These are phyloP conservation scores for Nannochloris sp. DNA, from an alignment of 139 green algal genomes.

Conservation along the genomic window DNA sequence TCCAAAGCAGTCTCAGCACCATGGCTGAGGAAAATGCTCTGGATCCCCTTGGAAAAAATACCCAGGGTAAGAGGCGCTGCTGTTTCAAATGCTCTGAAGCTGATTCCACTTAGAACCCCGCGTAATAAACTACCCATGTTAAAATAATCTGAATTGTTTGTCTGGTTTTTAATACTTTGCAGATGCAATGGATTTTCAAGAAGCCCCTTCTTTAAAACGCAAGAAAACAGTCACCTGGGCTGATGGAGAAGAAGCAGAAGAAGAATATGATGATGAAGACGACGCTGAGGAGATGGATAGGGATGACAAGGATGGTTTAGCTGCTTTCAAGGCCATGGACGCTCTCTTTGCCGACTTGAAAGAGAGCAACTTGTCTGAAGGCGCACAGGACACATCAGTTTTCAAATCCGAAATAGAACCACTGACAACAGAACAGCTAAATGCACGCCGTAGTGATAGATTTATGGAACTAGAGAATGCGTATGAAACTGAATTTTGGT, in stretches of 20 bases:
- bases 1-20: too few species aligned
- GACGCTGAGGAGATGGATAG: conserved; percentile 6
- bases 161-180: too few species aligned
- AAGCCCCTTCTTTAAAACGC: neutral
- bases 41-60: too few species aligned
- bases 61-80: too few species aligned
- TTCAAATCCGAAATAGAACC: neutral
- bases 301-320: neutral
- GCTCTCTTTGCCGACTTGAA: neutral
- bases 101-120: too few species aligned
- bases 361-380: neutral
- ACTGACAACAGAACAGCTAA: neutral
- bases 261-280: neutral
- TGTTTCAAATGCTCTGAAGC: too few species aligned
- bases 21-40: too few species aligned
- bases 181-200: neutral
- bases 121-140: too few species aligned
- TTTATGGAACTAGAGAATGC: neutral
- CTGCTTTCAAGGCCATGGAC: neutral
- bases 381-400: neutral
- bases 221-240: conserved; percentile 34
- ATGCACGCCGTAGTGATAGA: neutral
- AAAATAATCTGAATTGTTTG: too few species aligned
- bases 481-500: neutral
- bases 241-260: neutral